These are phyloP conservation scores for Zasmidium citrigriseum DNA, from an alignment of 2,329 filamentous ascomycete genomes.

Conservation along the genomic window DNA sequence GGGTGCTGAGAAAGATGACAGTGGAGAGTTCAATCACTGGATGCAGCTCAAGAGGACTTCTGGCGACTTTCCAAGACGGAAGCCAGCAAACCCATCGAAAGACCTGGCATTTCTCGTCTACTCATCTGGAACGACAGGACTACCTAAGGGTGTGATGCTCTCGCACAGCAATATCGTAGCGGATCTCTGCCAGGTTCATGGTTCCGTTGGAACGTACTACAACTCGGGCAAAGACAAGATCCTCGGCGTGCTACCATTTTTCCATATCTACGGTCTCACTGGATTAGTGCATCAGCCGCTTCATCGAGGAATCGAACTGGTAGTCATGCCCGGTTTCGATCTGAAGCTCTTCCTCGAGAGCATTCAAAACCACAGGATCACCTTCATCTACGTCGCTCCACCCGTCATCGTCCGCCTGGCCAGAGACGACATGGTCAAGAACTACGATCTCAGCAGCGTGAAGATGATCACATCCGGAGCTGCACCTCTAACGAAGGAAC, in stretches of 20 bases:
- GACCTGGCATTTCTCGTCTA: conserved; percentile 86
- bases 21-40: conserved; percentile 67
- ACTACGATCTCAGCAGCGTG: conserved; percentile 78
- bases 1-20: conserved; percentile 65
- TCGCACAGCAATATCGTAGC: conserved; percentile 80
- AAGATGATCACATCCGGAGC: conserved; percentile 88
- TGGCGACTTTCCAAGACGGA: conserved; percentile 57
- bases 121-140: conserved; percentile 84
- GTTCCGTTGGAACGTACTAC: conserved; percentile 54
- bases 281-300: conserved; percentile 70
- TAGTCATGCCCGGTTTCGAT: conserved; percentile 79
- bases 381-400: conserved; percentile 79
- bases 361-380: conserved; percentile 73
- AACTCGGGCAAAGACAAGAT: conserved; percentile 64
- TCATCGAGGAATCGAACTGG: conserved; percentile 64
- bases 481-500: conserved; percentile 76
- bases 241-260: conserved; percentile 82
- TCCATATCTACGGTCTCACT: conserved; percentile 84
- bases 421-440: conserved; percentile 74
- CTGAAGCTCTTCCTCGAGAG: conserved; percentile 74
- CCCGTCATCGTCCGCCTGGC: conserved; percentile 78
- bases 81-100: conserved; percentile 61
- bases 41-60: conserved; percentile 66
- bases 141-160: conserved; percentile 89
- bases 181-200: conserved; percentile 57